phyloP scores from a whole-genome alignment of 2,329 filamentous ascomycete species.

The Leptographium radiaticola region DNA sequence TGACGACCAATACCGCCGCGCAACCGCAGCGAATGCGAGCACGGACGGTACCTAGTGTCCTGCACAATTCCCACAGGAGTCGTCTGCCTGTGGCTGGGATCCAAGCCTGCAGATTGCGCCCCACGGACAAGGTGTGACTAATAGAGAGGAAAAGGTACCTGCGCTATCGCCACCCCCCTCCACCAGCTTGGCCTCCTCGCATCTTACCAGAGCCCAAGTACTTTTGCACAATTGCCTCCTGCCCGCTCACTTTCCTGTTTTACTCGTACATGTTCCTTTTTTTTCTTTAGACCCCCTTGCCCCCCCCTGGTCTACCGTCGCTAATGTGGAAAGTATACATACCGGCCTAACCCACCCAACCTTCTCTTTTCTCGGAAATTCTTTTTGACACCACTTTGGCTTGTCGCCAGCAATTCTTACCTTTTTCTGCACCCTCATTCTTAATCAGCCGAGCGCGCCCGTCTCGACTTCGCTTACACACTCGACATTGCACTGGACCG shows the following conservation, averaged over 20 bases:
- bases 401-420: constrained; percentile 5
- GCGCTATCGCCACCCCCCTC: constrained; percentile 13
- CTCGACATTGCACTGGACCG: constrained; percentile 17
- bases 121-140: constrained; percentile 10
- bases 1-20: too few species aligned
- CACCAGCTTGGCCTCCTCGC: neutral
- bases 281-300: neutral
- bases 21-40: too few species aligned
- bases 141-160: constrained; percentile 7
- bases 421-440: neutral
- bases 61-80: neutral
- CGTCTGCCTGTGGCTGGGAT: neutral
- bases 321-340: constrained; percentile 3
- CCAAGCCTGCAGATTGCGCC: neutral
- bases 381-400: constrained; percentile 6
- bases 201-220: constrained; percentile 2
- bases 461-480: neutral
- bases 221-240: neutral
- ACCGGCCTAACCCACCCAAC: constrained; percentile 6
- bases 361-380: neutral
- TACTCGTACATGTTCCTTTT: neutral
- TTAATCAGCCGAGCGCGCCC: constrained; percentile 2
- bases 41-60: too few species aligned
- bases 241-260: constrained; percentile 8
- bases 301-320: neutral